Evolutionary conservation across 78 protist genomes (phyloP), one percentile per base, ranked within the genome.

Genomic region (Thecamonas trahens): DNA sequence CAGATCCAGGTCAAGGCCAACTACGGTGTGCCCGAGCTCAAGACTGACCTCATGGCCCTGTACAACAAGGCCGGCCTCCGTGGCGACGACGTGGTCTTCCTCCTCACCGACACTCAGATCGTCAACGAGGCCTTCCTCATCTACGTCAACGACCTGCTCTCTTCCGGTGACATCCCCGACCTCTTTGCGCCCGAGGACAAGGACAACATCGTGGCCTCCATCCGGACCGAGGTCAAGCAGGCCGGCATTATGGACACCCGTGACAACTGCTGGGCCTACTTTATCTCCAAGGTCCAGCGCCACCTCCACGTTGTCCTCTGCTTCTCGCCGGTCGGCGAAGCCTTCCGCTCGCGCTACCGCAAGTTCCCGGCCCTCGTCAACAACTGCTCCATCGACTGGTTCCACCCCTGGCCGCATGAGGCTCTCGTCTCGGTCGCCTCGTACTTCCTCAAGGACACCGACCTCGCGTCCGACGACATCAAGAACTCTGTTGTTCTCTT

Each of bases 391-490:
- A 80, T 84, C 35, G 94, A 89, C 66, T 89, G 89, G 86, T 89
- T 83, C 85, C 90, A 84, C 65, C 78, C 78, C 34, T 89, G 94
- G 94, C 87, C 94, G 22, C 37, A 50, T n/a, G 80, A 83, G 29
- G 94, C 94, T 26, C 85, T 89, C 7, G 40, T 79, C n/a, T 73
- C 86, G 5, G 94, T 89, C 32, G 87, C 86, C 20, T 13, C 8
- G 7, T 45, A 79, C 50, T 87, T 81, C 76, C 63, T 91, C 32
- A 42, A 26, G 2, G 84, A 79, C 13, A 55, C 45, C 11, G 71
- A 67, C 13, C 40, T 72, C 26, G 74, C 17, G 34, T 22, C 45
- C 38, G 65, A 66, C 32, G 86, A 70, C 29, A 54, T 76, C 38
- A 70, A 28, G 8, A 57, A 22, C 31, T 26, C 50, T 34, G 50